Evolutionary conservation across 768 basidiomycete species (phyloP).

Genomic region (Hysterangium stoloniferum): DNA sequence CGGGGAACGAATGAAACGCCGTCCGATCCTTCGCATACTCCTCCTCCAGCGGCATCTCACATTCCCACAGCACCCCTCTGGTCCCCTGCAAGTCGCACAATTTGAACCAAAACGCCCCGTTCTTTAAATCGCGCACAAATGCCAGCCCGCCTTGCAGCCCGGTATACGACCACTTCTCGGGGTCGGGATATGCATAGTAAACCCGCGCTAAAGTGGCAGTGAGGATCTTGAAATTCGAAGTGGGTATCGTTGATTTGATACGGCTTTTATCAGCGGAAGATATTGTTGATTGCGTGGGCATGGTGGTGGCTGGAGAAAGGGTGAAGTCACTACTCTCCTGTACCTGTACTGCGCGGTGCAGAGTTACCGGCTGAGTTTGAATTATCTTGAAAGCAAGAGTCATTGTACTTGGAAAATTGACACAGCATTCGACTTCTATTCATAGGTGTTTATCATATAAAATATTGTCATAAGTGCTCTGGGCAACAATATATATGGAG

Average conservation of each 20-base stretch:
- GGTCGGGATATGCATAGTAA: conserved; percentile 82
- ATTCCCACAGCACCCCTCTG: conserved; percentile 86
- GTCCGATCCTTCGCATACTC: conserved; percentile 77
- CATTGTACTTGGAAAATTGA: too few relatives aligned
- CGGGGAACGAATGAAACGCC: conserved; percentile 88
- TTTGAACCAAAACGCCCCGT: conserved; percentile 54
- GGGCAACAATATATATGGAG: too few relatives aligned
- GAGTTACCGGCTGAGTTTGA: too few relatives aligned
- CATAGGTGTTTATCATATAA: too few relatives aligned
- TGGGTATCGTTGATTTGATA: conserved; percentile 56
- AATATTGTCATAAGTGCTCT: too few relatives aligned
- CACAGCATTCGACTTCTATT: too few relatives aligned
- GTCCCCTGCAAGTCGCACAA: conserved; percentile 82
- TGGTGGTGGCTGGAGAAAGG: too few relatives aligned
- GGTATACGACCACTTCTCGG: conserved; percentile 73
- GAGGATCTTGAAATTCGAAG: conserved; percentile 61
- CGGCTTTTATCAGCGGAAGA: conserved; percentile 69
- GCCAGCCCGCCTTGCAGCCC: conserved; percentile 84
- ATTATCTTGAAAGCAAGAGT: too few relatives aligned
- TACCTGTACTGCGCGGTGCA: too few relatives aligned
- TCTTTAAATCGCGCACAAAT: conserved; percentile 53
- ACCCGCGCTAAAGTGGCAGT: conserved; percentile 79
- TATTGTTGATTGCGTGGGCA: conserved; percentile 70
- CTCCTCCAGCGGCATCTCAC: conserved; percentile 65
- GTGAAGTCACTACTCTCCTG: too few relatives aligned